These are phyloP conservation scores for Tetradesmus obliquus DNA, from an alignment of 139 green algal species.

Conservation along the genomic window DNA sequence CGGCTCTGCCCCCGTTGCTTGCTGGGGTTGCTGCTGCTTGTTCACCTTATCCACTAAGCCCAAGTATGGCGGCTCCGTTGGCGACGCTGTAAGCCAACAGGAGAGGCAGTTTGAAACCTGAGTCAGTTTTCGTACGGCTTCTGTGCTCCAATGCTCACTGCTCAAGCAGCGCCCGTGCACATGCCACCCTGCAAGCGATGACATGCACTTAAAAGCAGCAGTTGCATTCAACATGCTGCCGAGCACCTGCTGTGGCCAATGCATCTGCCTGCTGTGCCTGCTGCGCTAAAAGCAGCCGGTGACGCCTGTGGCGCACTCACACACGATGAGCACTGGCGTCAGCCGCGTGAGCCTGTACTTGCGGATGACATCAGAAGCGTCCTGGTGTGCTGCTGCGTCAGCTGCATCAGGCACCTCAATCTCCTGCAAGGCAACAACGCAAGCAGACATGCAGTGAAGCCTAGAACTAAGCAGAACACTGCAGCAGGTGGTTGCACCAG, in stretches of 20 bases:
- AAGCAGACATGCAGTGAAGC: too few relatives aligned
- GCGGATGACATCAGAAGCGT: neutral
- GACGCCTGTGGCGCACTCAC: neutral
- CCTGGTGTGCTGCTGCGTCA: conserved; percentile 10
- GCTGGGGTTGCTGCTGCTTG: neutral
- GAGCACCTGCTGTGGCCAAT: neutral
- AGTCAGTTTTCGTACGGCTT: too few relatives aligned
- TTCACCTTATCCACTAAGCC: conserved; percentile 27
- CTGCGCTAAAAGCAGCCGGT: neutral
- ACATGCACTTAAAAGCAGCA: too few relatives aligned
- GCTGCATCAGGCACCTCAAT: conserved; percentile 22
- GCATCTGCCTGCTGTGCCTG: neutral
- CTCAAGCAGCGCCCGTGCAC: too few relatives aligned
- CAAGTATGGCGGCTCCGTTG: conserved; percentile 1
- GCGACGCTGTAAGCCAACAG: neutral
- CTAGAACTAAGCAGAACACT: too few relatives aligned
- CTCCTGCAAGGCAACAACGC: neutral
- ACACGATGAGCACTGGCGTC: conserved; percentile 12
- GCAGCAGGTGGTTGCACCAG: too few relatives aligned
- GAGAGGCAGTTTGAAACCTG: neutral
- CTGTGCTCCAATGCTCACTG: too few relatives aligned
- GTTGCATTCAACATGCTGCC: neutral
- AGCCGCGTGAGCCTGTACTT: neutral
- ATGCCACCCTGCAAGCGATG: too few relatives aligned
- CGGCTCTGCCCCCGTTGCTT: too few relatives aligned